Base-by-base conservation (phyloP, 805 yeast species). In the Sugiyamaella lignohabitans region DNA sequence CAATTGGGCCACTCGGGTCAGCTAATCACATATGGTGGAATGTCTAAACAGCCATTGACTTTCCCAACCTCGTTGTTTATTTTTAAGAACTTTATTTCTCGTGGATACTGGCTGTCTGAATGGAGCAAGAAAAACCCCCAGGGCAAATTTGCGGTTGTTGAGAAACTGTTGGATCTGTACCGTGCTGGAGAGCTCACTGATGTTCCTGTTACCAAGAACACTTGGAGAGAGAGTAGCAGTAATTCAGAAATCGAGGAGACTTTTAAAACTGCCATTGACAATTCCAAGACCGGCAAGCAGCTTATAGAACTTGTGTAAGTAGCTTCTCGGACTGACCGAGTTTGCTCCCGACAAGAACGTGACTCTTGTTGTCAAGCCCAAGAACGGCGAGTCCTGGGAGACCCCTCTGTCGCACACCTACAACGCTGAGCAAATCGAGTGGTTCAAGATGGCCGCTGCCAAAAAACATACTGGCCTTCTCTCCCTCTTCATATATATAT, bases 41-140 rank as follows among this genome's bases (percentile, higher is more conserved):
- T 93, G 98, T 87, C 97, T 2, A 80, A 82, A 72, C 89, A 87
- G 67, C 98, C 98, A 1, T 94, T 93, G 8, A 76, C 78, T n/a
- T 66, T 93, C 47, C 96, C 98, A 35, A 87, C 96, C 1, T 79
- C 95, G 0, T 69, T 86, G 50, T 86, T 86, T 61, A 89, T 93
- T 53, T 93, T 93, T 73, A 93, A 91, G 66, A 84, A 89, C 60
- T 66, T 93, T 47, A 80, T 84, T 4, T 80, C 88, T 45, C 76
- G 80, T 23, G 99, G 99, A 0, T 93, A 85, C 69, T 93, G 99
- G 99, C 80, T 88, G 48, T 84, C 96, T 10, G 79, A 71, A 38
- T 79, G 79, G 69, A 71, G 77, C 43, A 73, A 75, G 49, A 64
- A 68, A 45, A 66, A 83, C 55, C 91, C 93, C 2, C 71, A 72